Evolutionary conservation across 1,284 basidiomycete genomes (phyloP).

Genomic region (Volvariella volvacea): DNA sequence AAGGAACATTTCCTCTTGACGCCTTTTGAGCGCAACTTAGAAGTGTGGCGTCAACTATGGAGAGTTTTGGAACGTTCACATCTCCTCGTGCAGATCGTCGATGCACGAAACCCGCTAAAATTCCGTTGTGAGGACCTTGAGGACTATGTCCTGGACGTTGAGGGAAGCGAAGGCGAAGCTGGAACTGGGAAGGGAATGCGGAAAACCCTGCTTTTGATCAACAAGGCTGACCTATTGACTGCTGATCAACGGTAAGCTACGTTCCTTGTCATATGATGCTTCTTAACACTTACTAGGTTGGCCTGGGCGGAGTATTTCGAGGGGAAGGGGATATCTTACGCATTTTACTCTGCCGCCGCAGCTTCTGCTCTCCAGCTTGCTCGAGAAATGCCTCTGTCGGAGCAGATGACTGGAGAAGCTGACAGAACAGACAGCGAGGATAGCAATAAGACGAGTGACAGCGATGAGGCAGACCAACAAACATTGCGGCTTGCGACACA

Average conservation of each 20-base stretch:
- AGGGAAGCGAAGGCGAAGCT: conserved; percentile 69
- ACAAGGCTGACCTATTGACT: conserved; percentile 94
- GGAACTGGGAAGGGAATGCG: conserved; percentile 73
- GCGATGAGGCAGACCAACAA: conserved; percentile 3
- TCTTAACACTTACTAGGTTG: conserved; percentile 12
- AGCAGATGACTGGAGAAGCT: conserved; percentile 37
- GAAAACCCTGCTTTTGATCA: conserved; percentile 82
- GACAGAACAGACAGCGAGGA: conserved; percentile 1
- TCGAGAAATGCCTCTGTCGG: too few relatives aligned
- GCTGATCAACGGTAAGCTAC: conserved; percentile 69
- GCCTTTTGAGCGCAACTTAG: conserved; percentile 93
- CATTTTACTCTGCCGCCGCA: conserved; percentile 95
- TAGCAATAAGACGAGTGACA: neutral
- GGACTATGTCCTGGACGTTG: conserved; percentile 76
- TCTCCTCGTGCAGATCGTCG: conserved; percentile 92
- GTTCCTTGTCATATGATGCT: neutral
- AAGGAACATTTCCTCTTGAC: conserved; percentile 79
- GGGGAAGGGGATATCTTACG: conserved; percentile 71
- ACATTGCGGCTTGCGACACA: too few relatives aligned
- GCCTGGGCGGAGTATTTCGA: conserved; percentile 96
- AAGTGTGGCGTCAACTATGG: conserved; percentile 97
- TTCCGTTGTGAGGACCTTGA: conserved; percentile 94
- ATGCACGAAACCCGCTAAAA: conserved; percentile 86
- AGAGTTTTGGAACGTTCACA: conserved; percentile 92
- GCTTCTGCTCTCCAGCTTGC: conserved; percentile 82